Base-by-base conservation (phyloP, 2,329 filamentous ascomycete genomes). In the Claviceps sp. region DNA sequence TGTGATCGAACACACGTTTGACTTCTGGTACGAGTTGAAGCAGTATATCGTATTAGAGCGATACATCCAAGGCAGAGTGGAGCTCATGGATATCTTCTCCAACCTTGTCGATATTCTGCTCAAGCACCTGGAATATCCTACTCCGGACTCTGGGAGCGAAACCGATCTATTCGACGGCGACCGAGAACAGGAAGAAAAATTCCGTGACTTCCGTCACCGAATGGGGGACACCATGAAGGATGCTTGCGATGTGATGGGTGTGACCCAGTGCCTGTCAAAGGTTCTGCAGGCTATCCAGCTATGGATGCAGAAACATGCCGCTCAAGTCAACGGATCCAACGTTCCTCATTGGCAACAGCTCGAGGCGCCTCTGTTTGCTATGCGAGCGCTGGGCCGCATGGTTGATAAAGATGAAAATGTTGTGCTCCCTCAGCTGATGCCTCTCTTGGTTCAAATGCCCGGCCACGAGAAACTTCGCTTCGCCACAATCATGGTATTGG, bases 181-280 rank as follows among this genome's bases (percentile, higher is more conserved):
- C 65, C 83, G 91, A 42, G 93, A 97, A 65, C 84, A 89, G 55
- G 93, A 98, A 67, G 93, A 98, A 61, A 95, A 93, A 66, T 98
- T 98, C 71, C 82, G 93, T 47, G 89, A 95, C 62, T 98, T 97
- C 73, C 79, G 93, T 58, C 93, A 98, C 65, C 83, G 89, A 50
- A 97, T 98, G 89, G 93, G 93, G 38, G 94, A 98, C 64, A 94
- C 95, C 0, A 77, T 98, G 48, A 98, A 98, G 70, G 93, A 98
- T 63, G 88, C 88, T 51, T 98, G 93, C 67, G 87, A 96, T 64
- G 91, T 98, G 42, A 89, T 98, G 72, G 91, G 91, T 9, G 87
- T 95, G 11, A 85, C 88, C 1, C 87, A 95, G 56, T 97, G 93
- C 61, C 75, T 98, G 47, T 82, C 81, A 58, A 98, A 98, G 68